phyloP scores from a whole-genome alignment of 495 filamentous ascomycete genomes.

The Talaromyces wortmannii region DNA sequence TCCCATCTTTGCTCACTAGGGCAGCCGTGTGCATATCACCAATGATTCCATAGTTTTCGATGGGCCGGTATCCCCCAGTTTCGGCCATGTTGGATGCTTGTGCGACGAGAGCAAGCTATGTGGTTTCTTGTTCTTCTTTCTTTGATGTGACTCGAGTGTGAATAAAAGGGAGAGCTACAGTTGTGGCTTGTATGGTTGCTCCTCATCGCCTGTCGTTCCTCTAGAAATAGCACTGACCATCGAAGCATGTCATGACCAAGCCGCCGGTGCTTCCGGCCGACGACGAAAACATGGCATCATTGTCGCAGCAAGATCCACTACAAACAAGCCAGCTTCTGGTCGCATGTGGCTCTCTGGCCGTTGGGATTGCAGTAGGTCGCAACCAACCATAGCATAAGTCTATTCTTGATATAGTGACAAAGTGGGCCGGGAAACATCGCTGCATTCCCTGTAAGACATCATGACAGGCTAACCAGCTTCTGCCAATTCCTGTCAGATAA shows the following conservation, averaged over 20 bases:
- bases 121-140: background rate
- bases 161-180: too few relatives aligned
- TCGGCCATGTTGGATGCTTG: conserved; percentile 11
- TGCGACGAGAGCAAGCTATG: background rate
- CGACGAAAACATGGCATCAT: conserved; percentile 6
- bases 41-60: conserved; percentile 71
- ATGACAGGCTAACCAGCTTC: background rate
- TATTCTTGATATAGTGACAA: background rate
- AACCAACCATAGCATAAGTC: background rate
- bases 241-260: background rate
- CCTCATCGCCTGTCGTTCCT: background rate
- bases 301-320: background rate
- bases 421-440: background rate
- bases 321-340: background rate
- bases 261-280: conserved; percentile 1
- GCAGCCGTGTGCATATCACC: conserved; percentile 76
- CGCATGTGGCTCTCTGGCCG: background rate
- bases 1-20: conserved; percentile 62
- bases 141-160: background rate
- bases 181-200: background rate
- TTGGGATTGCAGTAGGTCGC: background rate
- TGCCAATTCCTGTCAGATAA: background rate
- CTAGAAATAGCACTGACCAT: background rate
- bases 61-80: conserved; percentile 48
- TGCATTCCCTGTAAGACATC: background rate